Conservation (phyloP, 1,284 basidiomycete species). For the Trametes pubescens region DNA sequence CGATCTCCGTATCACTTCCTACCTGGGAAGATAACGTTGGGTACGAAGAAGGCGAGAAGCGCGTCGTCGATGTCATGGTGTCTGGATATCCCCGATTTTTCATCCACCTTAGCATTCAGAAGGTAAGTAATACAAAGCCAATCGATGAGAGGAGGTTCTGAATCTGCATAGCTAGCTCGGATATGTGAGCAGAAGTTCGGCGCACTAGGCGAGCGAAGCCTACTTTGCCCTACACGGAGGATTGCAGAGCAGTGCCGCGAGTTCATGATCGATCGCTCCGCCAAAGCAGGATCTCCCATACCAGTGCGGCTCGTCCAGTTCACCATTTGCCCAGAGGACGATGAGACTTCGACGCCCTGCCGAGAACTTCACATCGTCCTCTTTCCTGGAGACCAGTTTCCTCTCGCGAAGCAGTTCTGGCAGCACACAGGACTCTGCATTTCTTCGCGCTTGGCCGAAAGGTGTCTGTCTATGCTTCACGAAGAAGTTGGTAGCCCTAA, state of each 20-base stretch:
- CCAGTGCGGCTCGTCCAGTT: slow-evolving; percentile 78
- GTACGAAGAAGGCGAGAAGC: slow-evolving; percentile 92
- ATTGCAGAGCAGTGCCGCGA: slow-evolving; percentile 79
- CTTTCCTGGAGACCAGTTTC: slow-evolving; percentile 72
- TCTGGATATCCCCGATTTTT: slow-evolving; percentile 99
- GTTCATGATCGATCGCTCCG: slow-evolving; percentile 71
- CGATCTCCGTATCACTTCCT: slow-evolving; percentile 97
- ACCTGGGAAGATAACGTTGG: slow-evolving; percentile 94
- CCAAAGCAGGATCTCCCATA: slow-evolving; percentile 50
- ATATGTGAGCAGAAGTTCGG: slow-evolving; percentile 86
- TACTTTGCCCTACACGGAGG: slow-evolving; percentile 80
- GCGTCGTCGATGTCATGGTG: slow-evolving; percentile 85
- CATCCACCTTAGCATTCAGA: slow-evolving; percentile 88
- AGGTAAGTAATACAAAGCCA: slow-evolving; percentile 59
- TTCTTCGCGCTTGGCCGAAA: slow-evolving; percentile 87
- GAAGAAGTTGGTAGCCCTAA: slow-evolving; percentile 45
- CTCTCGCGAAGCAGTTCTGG: slow-evolving; percentile 92
- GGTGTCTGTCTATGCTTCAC: slow-evolving; percentile 75
- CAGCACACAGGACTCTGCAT: slow-evolving; percentile 95
- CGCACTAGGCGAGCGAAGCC: slow-evolving; percentile 70
- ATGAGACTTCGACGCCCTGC: slow-evolving; percentile 39
- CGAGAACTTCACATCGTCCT: slow-evolving; percentile 84
- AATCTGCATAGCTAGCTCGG: slow-evolving; percentile 68
- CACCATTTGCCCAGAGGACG: slow-evolving; percentile 70
- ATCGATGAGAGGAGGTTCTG: not conserved